Conservation (phyloP, 2,329 filamentous ascomycete species). For the Torrubiellomyces zombiae region DNA sequence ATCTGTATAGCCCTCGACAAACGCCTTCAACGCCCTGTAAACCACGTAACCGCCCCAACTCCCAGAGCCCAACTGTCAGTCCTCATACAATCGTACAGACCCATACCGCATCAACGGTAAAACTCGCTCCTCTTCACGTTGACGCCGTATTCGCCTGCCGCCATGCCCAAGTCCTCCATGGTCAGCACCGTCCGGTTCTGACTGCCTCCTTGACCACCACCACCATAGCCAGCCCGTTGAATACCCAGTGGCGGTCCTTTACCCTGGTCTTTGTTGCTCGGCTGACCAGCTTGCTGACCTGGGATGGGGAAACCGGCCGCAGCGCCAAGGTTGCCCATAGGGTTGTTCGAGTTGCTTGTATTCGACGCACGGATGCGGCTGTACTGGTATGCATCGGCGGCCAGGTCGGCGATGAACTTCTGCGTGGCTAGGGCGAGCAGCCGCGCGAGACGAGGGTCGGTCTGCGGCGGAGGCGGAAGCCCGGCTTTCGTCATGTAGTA, state of each 20-base stretch:
- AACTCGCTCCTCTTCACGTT: slow-evolving; percentile 97
- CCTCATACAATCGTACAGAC: no score
- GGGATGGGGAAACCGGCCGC: slow-evolving; percentile 52
- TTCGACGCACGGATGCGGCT: slow-evolving; percentile 85
- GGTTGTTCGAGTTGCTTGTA: slow-evolving; percentile 69
- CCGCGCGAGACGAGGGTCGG: slow-evolving; percentile 76
- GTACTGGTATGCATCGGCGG: slow-evolving; percentile 95
- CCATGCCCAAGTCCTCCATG: slow-evolving; percentile 98
- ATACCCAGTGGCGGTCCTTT: slow-evolving; percentile 49
- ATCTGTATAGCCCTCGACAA: no score
- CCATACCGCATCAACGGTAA: no score
- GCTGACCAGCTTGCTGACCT: slow-evolving; percentile 42
- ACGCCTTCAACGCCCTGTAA: slow-evolving; percentile 5
- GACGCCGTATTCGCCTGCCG: slow-evolving; percentile 91
- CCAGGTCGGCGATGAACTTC: slow-evolving; percentile 96
- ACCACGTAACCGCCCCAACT: no score
- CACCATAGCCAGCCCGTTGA: slow-evolving; percentile 65
- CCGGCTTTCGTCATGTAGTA: slow-evolving; percentile 96
- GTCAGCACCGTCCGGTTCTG: slow-evolving; percentile 89
- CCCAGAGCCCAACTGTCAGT: no score
- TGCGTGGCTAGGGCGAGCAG: slow-evolving; percentile 95
- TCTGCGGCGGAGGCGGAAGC: slow-evolving; percentile 80
- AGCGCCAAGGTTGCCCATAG: slow-evolving; percentile 71
- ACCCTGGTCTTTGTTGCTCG: slow-evolving; percentile 38
- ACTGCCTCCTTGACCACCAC: slow-evolving; percentile 73